Evolutionary conservation across 2,329 filamentous ascomycete genomes (phyloP), one percentile per base, ranked within the genome.

Genomic region (Cladosporium halotolerans): DNA sequence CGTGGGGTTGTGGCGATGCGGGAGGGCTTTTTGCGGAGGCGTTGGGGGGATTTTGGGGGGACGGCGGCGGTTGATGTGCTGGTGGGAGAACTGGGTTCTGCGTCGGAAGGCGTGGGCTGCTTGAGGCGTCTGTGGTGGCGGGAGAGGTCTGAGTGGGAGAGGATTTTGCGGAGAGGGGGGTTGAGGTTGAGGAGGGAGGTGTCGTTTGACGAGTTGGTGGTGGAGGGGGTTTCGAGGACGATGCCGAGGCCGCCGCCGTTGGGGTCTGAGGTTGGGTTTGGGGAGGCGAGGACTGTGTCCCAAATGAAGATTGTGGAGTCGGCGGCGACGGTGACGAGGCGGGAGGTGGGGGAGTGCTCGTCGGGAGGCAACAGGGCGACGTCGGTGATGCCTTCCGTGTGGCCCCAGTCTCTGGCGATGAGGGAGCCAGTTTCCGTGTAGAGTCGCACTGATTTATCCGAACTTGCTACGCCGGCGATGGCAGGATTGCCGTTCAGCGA

Each of bases 311-410:
- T 74, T 0, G 76, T 78, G 0, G 75, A 75, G 53, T 78, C 76
- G 2, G 72, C 73, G 11, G 75, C 76, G 3, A 76, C 75, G 1
- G 74, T 78, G 13, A 77, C 71, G 2, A 78, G 63, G 65, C 7
- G 69, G 56, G 48, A 64, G 28, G 32, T 36, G 13, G 58, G 61
- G 52, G 86, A 81, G 9, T 55, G 45, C 9, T 57, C 57, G 39
- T 65, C 60, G n/a, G 55, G 43, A 40, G 54, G 50, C 2, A 92
- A 68, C 14, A 96, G 72, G 3, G 86, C 80, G 14, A 95, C 83
- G 56, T 91, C 91, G 48, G 88, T 95, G 58, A 99, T 89, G 8
- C 91, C 87, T 66, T 96, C 91, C 0, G 91, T 96, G 62, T 99
- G 93, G 1, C 93, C 93, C 82, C 90, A 96, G 71, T 97, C 93